These are phyloP conservation scores for Ilex aquifolium DNA, from an alignment of 257 asterid genomes.

Conservation along the genomic window DNA sequence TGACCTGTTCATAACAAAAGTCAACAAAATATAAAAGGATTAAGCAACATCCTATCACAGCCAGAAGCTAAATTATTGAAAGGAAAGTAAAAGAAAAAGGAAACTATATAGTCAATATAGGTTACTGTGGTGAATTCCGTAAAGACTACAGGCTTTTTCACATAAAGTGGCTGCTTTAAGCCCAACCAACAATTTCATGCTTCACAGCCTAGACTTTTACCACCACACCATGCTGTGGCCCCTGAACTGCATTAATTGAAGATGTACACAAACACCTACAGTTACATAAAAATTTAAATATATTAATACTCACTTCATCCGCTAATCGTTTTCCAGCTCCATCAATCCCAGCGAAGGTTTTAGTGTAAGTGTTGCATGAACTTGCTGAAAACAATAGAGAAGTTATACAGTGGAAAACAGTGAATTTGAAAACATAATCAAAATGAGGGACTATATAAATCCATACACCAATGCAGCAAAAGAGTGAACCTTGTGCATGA, in stretches of 20 bases:
- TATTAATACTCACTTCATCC: slow-evolving; percentile 68
- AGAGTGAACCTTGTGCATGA: no score
- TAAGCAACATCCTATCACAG: slow-evolving; percentile 1
- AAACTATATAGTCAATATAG: neutral
- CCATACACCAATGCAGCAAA: no score
- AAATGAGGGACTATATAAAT: no score
- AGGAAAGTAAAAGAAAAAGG: neutral
- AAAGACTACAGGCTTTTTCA: neutral
- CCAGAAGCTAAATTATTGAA: neutral
- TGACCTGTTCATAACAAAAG: slow-evolving; percentile 38
- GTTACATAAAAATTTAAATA: no score
- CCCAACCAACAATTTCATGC: no score
- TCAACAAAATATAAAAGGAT: slow-evolving; percentile 9
- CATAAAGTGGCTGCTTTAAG: neutral
- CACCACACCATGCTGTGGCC: no score
- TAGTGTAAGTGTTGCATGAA: slow-evolving; percentile 73
- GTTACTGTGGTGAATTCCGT: neutral
- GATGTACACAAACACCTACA: no score
- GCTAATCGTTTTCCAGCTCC: slow-evolving; percentile 90
- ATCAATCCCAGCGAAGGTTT: slow-evolving; percentile 86
- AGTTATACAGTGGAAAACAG: neutral
- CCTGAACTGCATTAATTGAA: no score
- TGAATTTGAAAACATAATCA: neutral
- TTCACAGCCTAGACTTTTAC: no score
- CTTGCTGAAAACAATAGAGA: slow-evolving; percentile 59